These are phyloP conservation scores for Russula olivacea DNA, from an alignment of 768 basidiomycete genomes.

Conservation along the genomic window DNA sequence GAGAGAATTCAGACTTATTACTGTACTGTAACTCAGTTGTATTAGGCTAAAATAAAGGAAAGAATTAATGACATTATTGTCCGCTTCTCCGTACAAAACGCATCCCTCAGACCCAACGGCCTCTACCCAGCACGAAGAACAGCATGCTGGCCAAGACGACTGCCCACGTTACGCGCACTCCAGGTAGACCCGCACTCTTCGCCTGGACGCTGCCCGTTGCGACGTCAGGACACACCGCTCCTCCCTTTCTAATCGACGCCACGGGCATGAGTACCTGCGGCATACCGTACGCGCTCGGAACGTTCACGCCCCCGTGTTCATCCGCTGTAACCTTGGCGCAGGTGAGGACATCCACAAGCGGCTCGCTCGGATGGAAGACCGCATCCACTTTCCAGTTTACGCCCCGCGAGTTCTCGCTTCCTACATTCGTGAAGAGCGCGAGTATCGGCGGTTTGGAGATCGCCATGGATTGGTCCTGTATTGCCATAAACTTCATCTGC, in stretches of 20 bases:
- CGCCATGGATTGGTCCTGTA: constrained; percentile 38
- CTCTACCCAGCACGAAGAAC: constrained; percentile 14
- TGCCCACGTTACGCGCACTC: constrained; percentile 15
- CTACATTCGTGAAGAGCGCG: constrained; percentile 50
- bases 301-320: constrained; percentile 38
- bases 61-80: background rate
- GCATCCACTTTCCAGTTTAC: constrained; percentile 40
- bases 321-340: constrained; percentile 39
- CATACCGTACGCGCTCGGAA: constrained; percentile 39
- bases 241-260: constrained; percentile 28
- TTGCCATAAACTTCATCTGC: constrained; percentile 44
- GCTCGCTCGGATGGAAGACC: constrained; percentile 38
- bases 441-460: constrained; percentile 54
- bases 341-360: constrained; percentile 48
- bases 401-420: constrained; percentile 33
- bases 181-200: constrained; percentile 15
- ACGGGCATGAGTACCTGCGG: constrained; percentile 41
- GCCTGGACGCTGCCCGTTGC: constrained; percentile 22
- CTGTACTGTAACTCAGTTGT: too few species aligned
- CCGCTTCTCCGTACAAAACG: background rate
- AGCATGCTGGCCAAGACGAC: constrained; percentile 10
- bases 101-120: constrained; percentile 10
- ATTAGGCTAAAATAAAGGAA: too few species aligned
- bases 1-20: too few species aligned
- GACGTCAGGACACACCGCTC: constrained; percentile 25